Conservation (phyloP, 1,284 basidiomycete genomes). For the Leccinum angustisporum region DNA sequence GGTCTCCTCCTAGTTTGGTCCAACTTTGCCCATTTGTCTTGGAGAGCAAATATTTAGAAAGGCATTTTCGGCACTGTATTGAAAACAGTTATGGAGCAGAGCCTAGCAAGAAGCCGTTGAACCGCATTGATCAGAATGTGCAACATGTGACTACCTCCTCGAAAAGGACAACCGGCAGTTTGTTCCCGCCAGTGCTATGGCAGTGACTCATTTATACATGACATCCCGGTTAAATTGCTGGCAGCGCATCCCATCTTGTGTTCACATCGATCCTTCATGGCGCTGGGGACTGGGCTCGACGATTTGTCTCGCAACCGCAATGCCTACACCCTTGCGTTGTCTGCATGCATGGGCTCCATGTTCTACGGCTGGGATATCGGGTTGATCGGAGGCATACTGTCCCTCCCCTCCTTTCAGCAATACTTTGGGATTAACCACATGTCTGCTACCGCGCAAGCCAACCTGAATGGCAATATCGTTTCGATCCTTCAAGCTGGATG, state of each 20-base stretch:
- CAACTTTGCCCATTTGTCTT: background rate
- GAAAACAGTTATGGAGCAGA: background rate
- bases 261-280: conserved; percentile 2
- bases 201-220: background rate
- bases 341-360: conserved; percentile 48
- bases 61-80: background rate
- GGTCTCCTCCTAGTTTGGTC: background rate
- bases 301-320: conserved; percentile 40
- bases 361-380: conserved; percentile 43
- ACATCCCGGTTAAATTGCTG: background rate
- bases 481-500: conserved; percentile 56
- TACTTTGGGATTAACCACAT: conserved; percentile 47
- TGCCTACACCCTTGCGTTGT: conserved; percentile 45
- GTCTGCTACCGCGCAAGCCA: conserved; percentile 37
- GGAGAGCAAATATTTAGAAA: background rate
- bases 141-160: background rate
- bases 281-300: conserved; percentile 28
- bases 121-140: background rate
- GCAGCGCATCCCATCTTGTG: background rate
- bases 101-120: background rate
- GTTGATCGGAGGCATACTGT: conserved; percentile 50
- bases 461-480: conserved; percentile 55
- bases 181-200: background rate
- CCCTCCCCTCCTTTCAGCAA: conserved; percentile 45
- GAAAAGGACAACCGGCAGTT: background rate